These are phyloP conservation scores for Cyberlindnera mississippiensis DNA, from an alignment of 805 yeast species.

Conservation along the genomic window DNA sequence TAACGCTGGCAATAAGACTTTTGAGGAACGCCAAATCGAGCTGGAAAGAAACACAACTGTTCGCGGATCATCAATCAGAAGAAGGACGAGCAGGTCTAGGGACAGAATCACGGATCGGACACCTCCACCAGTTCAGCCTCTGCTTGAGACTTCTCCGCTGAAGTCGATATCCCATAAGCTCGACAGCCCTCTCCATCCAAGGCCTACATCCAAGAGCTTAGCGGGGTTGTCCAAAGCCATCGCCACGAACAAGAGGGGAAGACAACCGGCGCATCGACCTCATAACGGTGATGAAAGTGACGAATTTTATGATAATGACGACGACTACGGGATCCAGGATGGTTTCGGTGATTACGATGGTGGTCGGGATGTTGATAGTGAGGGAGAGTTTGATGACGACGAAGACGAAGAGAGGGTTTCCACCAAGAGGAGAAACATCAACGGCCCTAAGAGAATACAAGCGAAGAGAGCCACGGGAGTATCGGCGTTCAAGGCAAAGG, in stretches of 20 bases:
- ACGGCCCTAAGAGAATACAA: slow-evolving; percentile 3
- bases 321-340: slow-evolving; percentile 3
- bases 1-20: slow-evolving; percentile 7
- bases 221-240: slow-evolving; percentile 15
- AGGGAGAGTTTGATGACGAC: slow-evolving; percentile 6
- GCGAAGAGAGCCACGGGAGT: slow-evolving; percentile 6
- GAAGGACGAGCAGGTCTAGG: background rate
- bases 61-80: slow-evolving; percentile 8
- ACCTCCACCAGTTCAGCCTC: slow-evolving; percentile 1
- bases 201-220: background rate
- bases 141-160: slow-evolving; percentile 11
- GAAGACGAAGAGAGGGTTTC: slow-evolving; percentile 1
- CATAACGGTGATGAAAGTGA: slow-evolving; percentile 2
- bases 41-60: slow-evolving; percentile 22
- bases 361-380: slow-evolving; percentile 9
- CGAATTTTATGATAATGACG: background rate
- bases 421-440: background rate
- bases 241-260: slow-evolving; percentile 13
- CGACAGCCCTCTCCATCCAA: slow-evolving; percentile 14
- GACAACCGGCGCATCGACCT: background rate
- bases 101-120: background rate
- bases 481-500: slow-evolving; percentile 2
- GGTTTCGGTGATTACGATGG: background rate
- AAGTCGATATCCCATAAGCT: slow-evolving; percentile 8
- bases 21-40: slow-evolving; percentile 15